Percentiles rank a stretch among this genome's conserved stretches.
These are phyloP conservation scores for Schwanniomyces vanrijiae DNA, from an alignment of 805 yeast genomes.

Conservation along the genomic window DNA sequence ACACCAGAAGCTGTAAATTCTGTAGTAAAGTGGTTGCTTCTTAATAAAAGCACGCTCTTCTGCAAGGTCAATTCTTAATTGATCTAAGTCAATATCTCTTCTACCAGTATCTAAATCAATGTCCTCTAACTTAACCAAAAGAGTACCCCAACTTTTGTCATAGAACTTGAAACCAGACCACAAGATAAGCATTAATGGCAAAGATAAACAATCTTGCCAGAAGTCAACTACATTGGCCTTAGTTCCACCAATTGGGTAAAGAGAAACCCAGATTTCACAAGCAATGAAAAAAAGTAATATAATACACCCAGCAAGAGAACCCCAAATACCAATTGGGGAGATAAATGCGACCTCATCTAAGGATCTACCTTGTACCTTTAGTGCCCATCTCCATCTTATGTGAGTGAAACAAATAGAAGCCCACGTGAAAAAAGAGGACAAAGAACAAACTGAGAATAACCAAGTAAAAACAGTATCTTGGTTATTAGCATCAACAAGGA, in stretches of 20 bases:
- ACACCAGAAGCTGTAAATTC: slow-evolving; percentile 33
- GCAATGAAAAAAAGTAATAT: slow-evolving; percentile 32
- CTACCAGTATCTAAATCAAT: slow-evolving; percentile 46
- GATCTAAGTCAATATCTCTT: slow-evolving; percentile 35
- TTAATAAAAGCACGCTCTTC: slow-evolving; percentile 32
- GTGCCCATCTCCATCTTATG: slow-evolving; percentile 41
- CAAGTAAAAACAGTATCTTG: slow-evolving; percentile 37
- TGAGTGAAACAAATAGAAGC: slow-evolving; percentile 40
- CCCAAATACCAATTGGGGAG: slow-evolving; percentile 36
- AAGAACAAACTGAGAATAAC: slow-evolving; percentile 41
- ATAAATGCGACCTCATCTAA: slow-evolving; percentile 34
- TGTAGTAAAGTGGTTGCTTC: slow-evolving; percentile 24
- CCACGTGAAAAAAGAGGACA: slow-evolving; percentile 44
- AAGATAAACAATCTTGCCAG: slow-evolving; percentile 53
- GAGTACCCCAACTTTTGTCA: slow-evolving; percentile 26
- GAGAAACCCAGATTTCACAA: slow-evolving; percentile 40
- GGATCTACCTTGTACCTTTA: slow-evolving; percentile 30
- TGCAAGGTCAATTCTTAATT: slow-evolving; percentile 40
- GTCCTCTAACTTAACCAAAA: slow-evolving; percentile 31
- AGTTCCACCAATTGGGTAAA: slow-evolving; percentile 32
- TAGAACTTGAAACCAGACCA: slow-evolving; percentile 44
- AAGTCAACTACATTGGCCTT: slow-evolving; percentile 35
- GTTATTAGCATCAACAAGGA: slow-evolving; percentile 31
- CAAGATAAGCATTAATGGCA: slow-evolving; percentile 45
- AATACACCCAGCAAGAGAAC: slow-evolving; percentile 32